A percentile compares a stretch with the other conserved stretches of the same genome.
These are phyloP conservation scores for Xylaria sp. DNA, from an alignment of 2,329 filamentous ascomycete species.

Conservation along the genomic window DNA sequence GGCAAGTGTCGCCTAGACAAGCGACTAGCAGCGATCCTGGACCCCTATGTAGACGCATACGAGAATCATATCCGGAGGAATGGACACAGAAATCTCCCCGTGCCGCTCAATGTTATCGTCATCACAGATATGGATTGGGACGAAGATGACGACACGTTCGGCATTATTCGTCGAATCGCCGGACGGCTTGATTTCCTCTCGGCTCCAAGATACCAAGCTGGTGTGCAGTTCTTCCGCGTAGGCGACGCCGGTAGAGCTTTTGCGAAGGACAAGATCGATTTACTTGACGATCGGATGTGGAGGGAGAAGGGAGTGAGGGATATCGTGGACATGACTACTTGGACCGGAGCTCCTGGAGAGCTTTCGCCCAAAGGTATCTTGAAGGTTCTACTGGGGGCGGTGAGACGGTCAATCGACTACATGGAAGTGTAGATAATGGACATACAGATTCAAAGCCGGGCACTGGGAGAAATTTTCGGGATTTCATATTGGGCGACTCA, in stretches of 20 bases:
- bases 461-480: neutral
- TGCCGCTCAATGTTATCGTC: conserved; percentile 76
- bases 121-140: conserved; percentile 73
- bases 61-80: neutral
- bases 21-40: conserved; percentile 29
- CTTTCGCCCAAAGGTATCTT: conserved; percentile 66
- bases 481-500: neutral
- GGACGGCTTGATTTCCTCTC: conserved; percentile 64
- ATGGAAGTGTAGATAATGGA: conserved; percentile 14
- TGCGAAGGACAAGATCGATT: conserved; percentile 53
- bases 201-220: conserved; percentile 70
- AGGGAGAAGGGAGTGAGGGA: conserved; percentile 62
- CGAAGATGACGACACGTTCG: conserved; percentile 57
- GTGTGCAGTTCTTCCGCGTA: conserved; percentile 79
- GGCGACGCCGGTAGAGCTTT: conserved; percentile 60
- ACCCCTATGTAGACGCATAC: conserved; percentile 30
- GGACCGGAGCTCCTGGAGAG: conserved; percentile 46
- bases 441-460: neutral
- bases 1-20: conserved; percentile 31
- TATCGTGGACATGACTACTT: conserved; percentile 77
- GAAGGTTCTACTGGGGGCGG: conserved; percentile 69
- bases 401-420: conserved; percentile 44
- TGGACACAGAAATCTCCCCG: conserved; percentile 5
- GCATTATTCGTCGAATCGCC: conserved; percentile 54
- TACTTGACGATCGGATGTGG: conserved; percentile 66